Evolutionary conservation across 2,329 filamentous ascomycete genomes (phyloP), one percentile per base, ranked within the genome.

Genomic region (Nemania serpens): DNA sequence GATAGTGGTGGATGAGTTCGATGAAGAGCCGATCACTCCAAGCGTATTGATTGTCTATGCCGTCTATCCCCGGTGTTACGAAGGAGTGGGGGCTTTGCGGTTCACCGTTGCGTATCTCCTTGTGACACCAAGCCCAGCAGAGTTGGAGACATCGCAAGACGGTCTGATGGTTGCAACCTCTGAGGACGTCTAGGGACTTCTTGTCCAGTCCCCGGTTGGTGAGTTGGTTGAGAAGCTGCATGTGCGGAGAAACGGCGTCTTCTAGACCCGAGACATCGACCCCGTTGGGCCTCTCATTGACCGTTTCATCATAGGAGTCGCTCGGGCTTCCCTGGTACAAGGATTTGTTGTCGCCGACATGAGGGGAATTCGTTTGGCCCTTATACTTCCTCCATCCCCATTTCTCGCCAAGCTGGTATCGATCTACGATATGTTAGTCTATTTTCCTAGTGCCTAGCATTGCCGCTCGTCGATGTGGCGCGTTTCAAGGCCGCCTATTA

Each of bases 351-450:
- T 10, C 15, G 15, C 39, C 36, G n/a, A 7, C 4, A 9, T 10
- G 17, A 1, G 37, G 11, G 22, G 1, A 17, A 33, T 58, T 51
- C 33, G 3, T 42, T 48, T n/a, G 13, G 42, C 33, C 39, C 25
- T 52, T 55, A 33, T 68, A 68, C 25, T 66, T 68, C 18, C 43
- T 51, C 63, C 61, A 68, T 1, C 47, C 37, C 66, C 63, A 67
- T n/a, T 47, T 64, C 18, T 61, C 53, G 15, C 48, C 41, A 17
- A 68, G 25, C 7, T 62, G 58, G 22, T 67, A 67, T 39, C 64
- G 58, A 34, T 57, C 60, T 62, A 15, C 11, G 6, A 18, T 12
- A 18, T 48, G 20, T 54, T 34, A 63, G 17, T 61, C 25, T 7
- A 7, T 29, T 29, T 29, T 7, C 25, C 7, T 29, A 7, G 7